These are phyloP conservation scores for Microdochium paspali DNA, from an alignment of 2,329 filamentous ascomycete genomes.

Conservation along the genomic window DNA sequence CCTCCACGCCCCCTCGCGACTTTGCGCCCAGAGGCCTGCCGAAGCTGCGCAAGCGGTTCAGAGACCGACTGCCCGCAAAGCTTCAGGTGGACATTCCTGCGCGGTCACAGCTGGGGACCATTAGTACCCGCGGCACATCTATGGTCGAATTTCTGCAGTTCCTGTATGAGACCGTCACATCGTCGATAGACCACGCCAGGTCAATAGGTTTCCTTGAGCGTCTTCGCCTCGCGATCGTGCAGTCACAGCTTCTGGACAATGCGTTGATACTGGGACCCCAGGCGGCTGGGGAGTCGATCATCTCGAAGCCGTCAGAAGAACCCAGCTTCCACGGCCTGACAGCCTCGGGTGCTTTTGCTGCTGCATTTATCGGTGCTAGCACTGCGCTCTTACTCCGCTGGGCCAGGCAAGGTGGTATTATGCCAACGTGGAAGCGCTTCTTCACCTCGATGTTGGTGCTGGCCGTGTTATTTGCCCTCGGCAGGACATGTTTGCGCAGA, in stretches of 20 bases:
- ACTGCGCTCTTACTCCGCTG: constrained; percentile 17
- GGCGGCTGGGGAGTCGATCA: constrained; percentile 8
- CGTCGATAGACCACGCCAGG: constrained; percentile 20
- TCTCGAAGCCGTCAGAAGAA: constrained; percentile 9
- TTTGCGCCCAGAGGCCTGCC: constrained; percentile 22
- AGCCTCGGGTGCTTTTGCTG: constrained; percentile 18
- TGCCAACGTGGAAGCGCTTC: constrained; percentile 16
- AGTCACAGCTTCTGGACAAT: constrained; percentile 21
- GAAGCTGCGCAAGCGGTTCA: constrained; percentile 18
- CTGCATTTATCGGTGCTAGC: constrained; percentile 17
- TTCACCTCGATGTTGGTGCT: constrained; percentile 11
- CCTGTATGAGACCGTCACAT: constrained; percentile 18
- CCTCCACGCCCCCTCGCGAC: constrained; percentile 16
- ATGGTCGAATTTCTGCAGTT: constrained; percentile 13
- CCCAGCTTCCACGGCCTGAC: constrained; percentile 15
- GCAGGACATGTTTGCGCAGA: constrained; percentile 18
- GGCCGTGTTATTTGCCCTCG: constrained; percentile 9
- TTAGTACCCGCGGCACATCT: constrained; percentile 17
- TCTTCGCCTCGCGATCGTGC: constrained; percentile 20
- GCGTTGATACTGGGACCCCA: constrained; percentile 18
- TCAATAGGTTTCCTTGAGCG: constrained; percentile 21
- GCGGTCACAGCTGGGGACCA: constrained; percentile 12
- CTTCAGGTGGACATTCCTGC: constrained; percentile 15
- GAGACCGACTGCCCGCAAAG: constrained; percentile 14
- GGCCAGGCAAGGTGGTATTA: constrained; percentile 15